These are phyloP conservation scores for Bacidia gigantensis DNA, from an alignment of 495 filamentous ascomycete species.

Conservation along the genomic window DNA sequence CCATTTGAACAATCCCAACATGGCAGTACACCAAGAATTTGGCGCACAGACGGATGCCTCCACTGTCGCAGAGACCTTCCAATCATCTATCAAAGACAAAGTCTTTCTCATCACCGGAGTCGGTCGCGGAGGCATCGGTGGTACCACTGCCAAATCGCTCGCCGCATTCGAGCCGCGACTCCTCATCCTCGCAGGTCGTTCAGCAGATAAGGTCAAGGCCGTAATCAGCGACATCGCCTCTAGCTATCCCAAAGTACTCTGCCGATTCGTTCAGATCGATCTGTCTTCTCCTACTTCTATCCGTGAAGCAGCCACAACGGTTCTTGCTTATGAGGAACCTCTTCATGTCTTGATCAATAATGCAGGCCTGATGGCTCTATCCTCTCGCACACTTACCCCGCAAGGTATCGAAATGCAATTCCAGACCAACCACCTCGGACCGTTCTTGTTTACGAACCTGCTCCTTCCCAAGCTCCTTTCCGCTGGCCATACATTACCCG, in stretches of 20 bases:
- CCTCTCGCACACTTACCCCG: conserved; percentile 17
- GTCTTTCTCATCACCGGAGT: conserved; percentile 31
- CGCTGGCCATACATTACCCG: neutral
- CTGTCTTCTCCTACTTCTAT: conserved; percentile 28
- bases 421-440: conserved; percentile 21
- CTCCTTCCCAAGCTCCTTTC: conserved; percentile 29
- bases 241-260: conserved; percentile 19
- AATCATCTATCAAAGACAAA: neutral
- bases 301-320: conserved; percentile 29
- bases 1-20: too few species aligned
- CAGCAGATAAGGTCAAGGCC: conserved; percentile 24
- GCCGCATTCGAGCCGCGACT: conserved; percentile 26
- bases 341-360: conserved; percentile 26
- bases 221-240: conserved; percentile 25
- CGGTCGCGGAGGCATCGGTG: conserved; percentile 30
- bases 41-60: neutral
- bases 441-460: conserved; percentile 32
- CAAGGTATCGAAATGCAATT: conserved; percentile 27
- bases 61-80: neutral
- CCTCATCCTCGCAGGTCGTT: conserved; percentile 43
- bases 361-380: conserved; percentile 22
- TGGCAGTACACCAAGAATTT: neutral
- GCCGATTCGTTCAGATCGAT: conserved; percentile 28
- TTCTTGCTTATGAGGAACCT: conserved; percentile 31
- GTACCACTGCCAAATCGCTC: conserved; percentile 30